Base-by-base conservation (phyloP, 371 early-diverging fungal species). In the Sporodiniella umbellata region DNA sequence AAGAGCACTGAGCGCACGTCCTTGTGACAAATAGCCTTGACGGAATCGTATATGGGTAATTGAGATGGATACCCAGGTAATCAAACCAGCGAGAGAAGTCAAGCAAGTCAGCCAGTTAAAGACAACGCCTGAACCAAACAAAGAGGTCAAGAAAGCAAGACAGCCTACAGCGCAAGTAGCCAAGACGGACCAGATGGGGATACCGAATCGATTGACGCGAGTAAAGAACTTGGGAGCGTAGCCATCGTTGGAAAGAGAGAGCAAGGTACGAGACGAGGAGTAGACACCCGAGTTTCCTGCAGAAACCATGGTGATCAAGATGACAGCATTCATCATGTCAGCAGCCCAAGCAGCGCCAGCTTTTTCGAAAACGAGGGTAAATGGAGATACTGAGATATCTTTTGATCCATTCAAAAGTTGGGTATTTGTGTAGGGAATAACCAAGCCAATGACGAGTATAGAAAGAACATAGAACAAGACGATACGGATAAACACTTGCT, bases 21-120 rank as follows among this genome's bases (percentile, higher is more conserved):
- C 87, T 46, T 93, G 93, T 15, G 81, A 79, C 14, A 74, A 51
- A 40, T 74, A 81, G 7, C 92, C 92, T 17, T 72, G 75, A 31
- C 92, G 87, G 80, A 92, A 92, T 7, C 92, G 87, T 54, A 82
- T 64, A 54, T 92, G 92, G 8, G 83, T 84, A 23, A 85, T 48
- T 1, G 81, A 73, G 52, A 92, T 92, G 35, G 84, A 80, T 25
- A 87, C 52, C 93, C 93, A 94, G 28, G 87, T 83, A 35, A 88
- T 72, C 37, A 92, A 80, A 18, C 89, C 89, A 0, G 93, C 81
- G 8, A 85, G 70, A 3, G 85, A 82, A 7, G 87, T 78, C 8
- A 90, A 52, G 40, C 75, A 81, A 45, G 87, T 63, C 15, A 90
- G 63, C 80, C 86, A 88, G 44, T 66, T 71, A 60, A 86, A 93